phyloP scores from a whole-genome alignment of 208 protist genomes.

The Acanthamoeba triangularis region DNA sequence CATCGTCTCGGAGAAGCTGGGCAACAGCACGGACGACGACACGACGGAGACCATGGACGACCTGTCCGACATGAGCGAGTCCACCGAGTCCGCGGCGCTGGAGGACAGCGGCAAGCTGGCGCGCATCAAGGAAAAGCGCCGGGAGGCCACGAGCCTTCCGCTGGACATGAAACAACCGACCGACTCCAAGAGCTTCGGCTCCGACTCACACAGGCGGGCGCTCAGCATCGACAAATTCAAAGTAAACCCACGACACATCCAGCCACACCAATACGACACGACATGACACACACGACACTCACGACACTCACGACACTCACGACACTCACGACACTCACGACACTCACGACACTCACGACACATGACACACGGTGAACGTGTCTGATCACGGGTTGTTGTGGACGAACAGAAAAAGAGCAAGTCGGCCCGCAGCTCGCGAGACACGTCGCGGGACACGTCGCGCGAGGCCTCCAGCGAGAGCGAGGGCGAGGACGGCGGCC shows the following conservation, averaged over 20 bases:
- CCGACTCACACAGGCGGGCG: background rate
- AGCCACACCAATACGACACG: too few species aligned
- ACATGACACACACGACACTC: too few species aligned
- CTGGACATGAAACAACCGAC: background rate
- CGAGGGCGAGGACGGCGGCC: background rate
- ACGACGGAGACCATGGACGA: slow-evolving; percentile 40
- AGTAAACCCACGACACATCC: background rate
- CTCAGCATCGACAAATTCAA: slow-evolving; percentile 36
- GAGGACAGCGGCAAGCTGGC: slow-evolving; percentile 39
- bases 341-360: too few species aligned
- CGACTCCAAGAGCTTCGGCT: background rate
- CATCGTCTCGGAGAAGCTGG: slow-evolving; percentile 61
- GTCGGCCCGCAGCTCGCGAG: background rate
- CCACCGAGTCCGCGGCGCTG: background rate
- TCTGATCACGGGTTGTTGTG: background rate
- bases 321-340: too few species aligned
- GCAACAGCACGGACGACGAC: slow-evolving; percentile 40
- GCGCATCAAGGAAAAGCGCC: slow-evolving; percentile 28
- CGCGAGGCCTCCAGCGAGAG: slow-evolving; percentile 56
- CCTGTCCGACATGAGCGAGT: slow-evolving; percentile 28
- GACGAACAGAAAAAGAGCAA: slow-evolving; percentile 14
- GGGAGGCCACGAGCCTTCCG: slow-evolving; percentile 3
- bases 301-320: too few species aligned
- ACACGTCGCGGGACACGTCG: slow-evolving; percentile 14
- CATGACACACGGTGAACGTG: too few species aligned